Conservation (phyloP, 2,329 filamentous ascomycete species). For the Myriosclerotinia scirpicola region DNA sequence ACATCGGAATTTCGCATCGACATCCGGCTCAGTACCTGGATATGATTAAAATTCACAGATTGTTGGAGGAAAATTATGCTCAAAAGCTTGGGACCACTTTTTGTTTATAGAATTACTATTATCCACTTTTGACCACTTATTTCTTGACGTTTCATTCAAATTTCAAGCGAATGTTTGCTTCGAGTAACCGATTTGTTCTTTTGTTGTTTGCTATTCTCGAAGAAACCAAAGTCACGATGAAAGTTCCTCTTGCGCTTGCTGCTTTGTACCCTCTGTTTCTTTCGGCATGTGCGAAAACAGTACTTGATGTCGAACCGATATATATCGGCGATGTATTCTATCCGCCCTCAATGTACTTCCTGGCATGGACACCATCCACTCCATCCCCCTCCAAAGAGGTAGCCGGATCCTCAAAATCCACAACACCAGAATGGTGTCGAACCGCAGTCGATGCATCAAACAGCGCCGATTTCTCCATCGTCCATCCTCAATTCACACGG, state of each 20-base stretch:
- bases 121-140: conserved; percentile 8
- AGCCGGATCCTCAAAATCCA: background rate
- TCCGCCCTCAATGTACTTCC: conserved; percentile 36
- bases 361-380: conserved; percentile 33
- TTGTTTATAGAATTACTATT: conserved; percentile 17
- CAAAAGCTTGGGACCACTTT: conserved; percentile 30
- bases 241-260: conserved; percentile 6
- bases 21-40: background rate
- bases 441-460: conserved; percentile 29
- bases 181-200: background rate
- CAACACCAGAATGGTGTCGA: conserved; percentile 34
- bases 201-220: background rate
- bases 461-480: conserved; percentile 28
- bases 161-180: conserved; percentile 3
- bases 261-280: background rate
- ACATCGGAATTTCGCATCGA: conserved; percentile 10
- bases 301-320: conserved; percentile 32
- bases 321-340: conserved; percentile 38
- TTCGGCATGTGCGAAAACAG: conserved; percentile 1
- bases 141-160: background rate
- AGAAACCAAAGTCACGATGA: conserved; percentile 25
- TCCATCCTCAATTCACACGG: conserved; percentile 19
- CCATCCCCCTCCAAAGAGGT: conserved; percentile 4
- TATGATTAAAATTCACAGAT: background rate
- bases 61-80: conserved; percentile 16